phyloP scores from a whole-genome alignment of 2,329 filamentous ascomycete species.

The Didymosphaeria variabile region DNA sequence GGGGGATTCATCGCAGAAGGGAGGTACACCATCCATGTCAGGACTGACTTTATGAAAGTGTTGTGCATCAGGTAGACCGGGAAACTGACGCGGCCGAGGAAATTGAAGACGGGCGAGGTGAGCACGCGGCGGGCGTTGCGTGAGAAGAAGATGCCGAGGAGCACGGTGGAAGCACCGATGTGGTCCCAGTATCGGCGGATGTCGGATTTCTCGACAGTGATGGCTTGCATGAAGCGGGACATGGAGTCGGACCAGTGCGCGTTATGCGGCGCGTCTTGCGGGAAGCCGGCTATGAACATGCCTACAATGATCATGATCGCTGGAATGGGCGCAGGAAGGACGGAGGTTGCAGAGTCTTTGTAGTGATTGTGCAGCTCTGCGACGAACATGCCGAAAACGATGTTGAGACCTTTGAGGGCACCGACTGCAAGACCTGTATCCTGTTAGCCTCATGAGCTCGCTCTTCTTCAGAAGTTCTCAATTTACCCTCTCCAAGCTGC shows the following conservation, averaged over 20 bases:
- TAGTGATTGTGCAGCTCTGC: conserved; percentile 66
- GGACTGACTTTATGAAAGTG: conserved; percentile 65
- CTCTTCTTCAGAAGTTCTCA: background rate
- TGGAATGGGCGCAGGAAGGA: conserved; percentile 60
- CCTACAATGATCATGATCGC: conserved; percentile 61
- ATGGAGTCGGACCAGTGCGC: conserved; percentile 63
- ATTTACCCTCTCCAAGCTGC: conserved; percentile 47
- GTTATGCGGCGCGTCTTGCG: conserved; percentile 64
- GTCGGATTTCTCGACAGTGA: conserved; percentile 60
- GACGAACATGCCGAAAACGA: conserved; percentile 70
- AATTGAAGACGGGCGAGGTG: conserved; percentile 65
- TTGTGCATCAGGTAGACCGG: conserved; percentile 72
- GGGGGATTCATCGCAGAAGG: conserved; percentile 50
- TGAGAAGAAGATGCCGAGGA: conserved; percentile 63
- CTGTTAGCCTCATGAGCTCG: conserved; percentile 27
- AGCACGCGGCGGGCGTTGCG: conserved; percentile 61
- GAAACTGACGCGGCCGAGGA: conserved; percentile 71
- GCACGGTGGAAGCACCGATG: conserved; percentile 59
- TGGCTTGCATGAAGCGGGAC: conserved; percentile 52
- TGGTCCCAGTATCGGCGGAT: conserved; percentile 61
- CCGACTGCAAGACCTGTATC: conserved; percentile 40
- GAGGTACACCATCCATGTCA: conserved; percentile 67
- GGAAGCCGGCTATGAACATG: conserved; percentile 68
- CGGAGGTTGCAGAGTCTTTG: conserved; percentile 59
- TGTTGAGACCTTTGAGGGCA: conserved; percentile 60